Evolutionary conservation across 2,329 filamentous ascomycete genomes (phyloP).

Genomic region (Aureobasidium sp.): DNA sequence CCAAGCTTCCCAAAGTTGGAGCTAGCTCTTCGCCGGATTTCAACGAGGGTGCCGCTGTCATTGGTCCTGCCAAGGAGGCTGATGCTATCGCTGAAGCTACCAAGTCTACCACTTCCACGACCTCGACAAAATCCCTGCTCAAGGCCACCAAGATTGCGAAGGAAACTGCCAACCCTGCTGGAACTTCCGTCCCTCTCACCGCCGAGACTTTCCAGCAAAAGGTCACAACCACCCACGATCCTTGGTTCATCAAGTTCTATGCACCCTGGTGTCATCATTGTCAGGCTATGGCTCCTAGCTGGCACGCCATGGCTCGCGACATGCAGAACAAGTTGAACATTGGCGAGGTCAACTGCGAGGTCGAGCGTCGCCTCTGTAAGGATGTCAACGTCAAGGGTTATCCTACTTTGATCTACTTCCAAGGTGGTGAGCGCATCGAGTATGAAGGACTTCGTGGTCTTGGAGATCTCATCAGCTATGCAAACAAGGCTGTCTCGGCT

Average conservation of each 20-base stretch:
- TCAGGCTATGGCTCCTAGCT: constrained; percentile 83
- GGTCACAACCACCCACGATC: constrained; percentile 80
- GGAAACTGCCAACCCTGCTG: constrained; percentile 63
- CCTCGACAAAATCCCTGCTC: constrained; percentile 37
- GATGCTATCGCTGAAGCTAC: constrained; percentile 23
- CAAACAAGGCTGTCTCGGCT: constrained; percentile 76
- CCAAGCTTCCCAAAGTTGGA: constrained; percentile 65
- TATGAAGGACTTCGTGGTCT: constrained; percentile 88
- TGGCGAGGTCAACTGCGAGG: constrained; percentile 93
- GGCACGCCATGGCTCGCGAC: constrained; percentile 82
- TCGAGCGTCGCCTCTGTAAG: constrained; percentile 81
- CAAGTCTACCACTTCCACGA: constrained; percentile 24
- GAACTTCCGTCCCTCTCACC: constrained; percentile 66
- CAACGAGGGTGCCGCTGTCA: constrained; percentile 28
- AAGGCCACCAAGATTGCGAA: constrained; percentile 43
- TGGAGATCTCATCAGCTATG: constrained; percentile 81
- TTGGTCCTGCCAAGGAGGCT: constrained; percentile 22
- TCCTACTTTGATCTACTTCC: constrained; percentile 89
- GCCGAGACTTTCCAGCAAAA: constrained; percentile 78
- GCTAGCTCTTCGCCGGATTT: constrained; percentile 41
- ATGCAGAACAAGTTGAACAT: constrained; percentile 87
- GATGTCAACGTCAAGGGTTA: constrained; percentile 74
- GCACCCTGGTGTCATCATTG: constrained; percentile 97
- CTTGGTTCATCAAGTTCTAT: constrained; percentile 99
- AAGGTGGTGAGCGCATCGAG: constrained; percentile 82